Conservation (phyloP, 306 rosid genomes). For the Cicer pinnatifidum region DNA sequence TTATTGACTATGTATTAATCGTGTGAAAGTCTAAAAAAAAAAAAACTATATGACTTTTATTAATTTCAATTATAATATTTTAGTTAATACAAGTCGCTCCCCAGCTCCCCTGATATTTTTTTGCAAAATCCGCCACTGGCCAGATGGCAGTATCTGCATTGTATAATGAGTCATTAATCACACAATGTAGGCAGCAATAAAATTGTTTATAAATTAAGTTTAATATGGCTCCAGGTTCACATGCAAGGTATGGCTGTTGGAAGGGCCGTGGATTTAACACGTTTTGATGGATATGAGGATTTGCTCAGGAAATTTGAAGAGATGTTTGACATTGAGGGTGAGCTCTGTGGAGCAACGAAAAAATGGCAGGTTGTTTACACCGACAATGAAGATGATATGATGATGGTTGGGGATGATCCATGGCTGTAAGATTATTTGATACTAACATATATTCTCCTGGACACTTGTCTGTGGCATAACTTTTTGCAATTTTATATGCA, state of each 20-base stretch:
- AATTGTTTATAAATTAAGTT: constrained; percentile 33
- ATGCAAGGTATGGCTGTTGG: constrained; percentile 99
- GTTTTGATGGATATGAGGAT: constrained; percentile 77
- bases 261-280: constrained; percentile 91
- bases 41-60: too few relatives aligned
- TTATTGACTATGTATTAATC: too few relatives aligned
- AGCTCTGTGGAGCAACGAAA: constrained; percentile 74
- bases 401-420: constrained; percentile 99
- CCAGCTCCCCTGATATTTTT: too few relatives aligned
- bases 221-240: constrained; percentile 68
- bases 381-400: constrained; percentile 94
- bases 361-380: constrained; percentile 95
- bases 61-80: too few relatives aligned
- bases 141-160: constrained; percentile 4
- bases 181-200: neutral
- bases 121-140: too few relatives aligned
- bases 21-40: too few relatives aligned
- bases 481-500: constrained; percentile 23
- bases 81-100: too few relatives aligned
- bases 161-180: constrained; percentile 1
- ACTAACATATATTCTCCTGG: constrained; percentile 15
- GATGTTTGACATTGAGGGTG: constrained; percentile 89
- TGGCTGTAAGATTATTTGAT: constrained; percentile 79
- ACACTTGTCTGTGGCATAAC: neutral
- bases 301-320: constrained; percentile 84